Evolutionary conservation across 371 early-diverging fungal species (phyloP), one percentile per base, ranked within the genome.

Genomic region (Fennellomyces sp.): DNA sequence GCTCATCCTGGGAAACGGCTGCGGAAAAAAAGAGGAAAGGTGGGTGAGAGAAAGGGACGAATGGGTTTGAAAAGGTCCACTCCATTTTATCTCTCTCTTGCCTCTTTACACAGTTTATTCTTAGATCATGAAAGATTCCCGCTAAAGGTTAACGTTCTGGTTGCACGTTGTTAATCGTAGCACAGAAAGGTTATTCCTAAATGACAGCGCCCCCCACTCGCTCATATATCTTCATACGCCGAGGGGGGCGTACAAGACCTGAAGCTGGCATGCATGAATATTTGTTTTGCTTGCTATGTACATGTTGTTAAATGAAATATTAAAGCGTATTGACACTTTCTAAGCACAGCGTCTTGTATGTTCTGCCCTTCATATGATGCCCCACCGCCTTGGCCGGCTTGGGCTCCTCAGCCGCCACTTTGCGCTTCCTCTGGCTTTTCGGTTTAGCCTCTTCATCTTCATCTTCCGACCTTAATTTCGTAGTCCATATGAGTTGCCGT

Each of bases 391-490:
- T 21, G 17, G 21, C 5, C 23, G 4, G 45, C 5, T 45, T 45
- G 23, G 45, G 45, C 45, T 19, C 21, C 23, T 45, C 8, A 33
- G 35, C 45, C 21, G 17, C 8, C 23, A 5, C 0, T 21, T 36
- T 50, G 8, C 52, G 60, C 49, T 63, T 63, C 15, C 42, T 58
- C 42, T 39, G 23, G 28, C 48, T 57, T 29, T 42, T 56, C 38
- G 51, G 47, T 35, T 45, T 47, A 17, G 47, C 55, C 28, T 53
- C 60, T 19, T 63, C 68, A 28, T 68, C 68, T 52, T 68, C 68
- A 55, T 67, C 67, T 45, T 68, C 68, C 27, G 68, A 68, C 68
- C 68, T 66, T 38, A 13, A 49, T 41, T 31, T 23, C 11, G 11
- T 27, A 38, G 21, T 15, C 17, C 29, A 27, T 10, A 15, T 29